Base-by-base conservation (phyloP, 768 basidiomycete genomes). In the Podaxis sp. region DNA sequence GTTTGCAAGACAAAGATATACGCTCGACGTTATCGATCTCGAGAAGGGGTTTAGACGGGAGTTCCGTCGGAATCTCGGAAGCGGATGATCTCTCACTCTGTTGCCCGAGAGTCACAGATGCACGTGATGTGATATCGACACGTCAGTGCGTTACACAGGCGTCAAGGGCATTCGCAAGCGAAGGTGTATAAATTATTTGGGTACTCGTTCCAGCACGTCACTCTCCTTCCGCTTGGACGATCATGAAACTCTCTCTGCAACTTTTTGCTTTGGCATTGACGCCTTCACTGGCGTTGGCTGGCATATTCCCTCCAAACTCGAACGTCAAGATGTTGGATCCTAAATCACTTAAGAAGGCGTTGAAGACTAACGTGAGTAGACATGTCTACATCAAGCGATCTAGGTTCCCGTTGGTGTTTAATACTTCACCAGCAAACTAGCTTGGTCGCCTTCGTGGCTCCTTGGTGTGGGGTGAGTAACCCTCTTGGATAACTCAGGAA, bases 381-480 rank as follows among this genome's bases (percentile, higher is more conserved):
- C 22, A 42, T 53, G 39, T 33, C 24, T 15, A 8, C 19, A 56
- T 59, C 17, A 17, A 49, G 61, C 40, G 24, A n/a, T 22, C 8
- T 7, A 51, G 57, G 0, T 59, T 38, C 49, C 38, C 42, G 22
- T 22, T 24, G 52, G 52, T 22, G 30, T 19, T 5, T 13, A 13
- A 26, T 46, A 26, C 33, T 17, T 6, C 11, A 52, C 9, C 67
- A 93, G 92, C 79, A 84, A 75, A 90, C 92, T 36, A 85, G 81
- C 64, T 74, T 95, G 70, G 88, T 96, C 17, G 95, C 93, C 1
- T 97, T 96, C 71, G 90, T 95, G 12, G 95, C 95, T n/a, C 92
- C 94, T 3, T 96, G 95, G 95, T 95, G 92, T 70, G 92, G 90
- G 66, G 90, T 92, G 73, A 72, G 89, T 77, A 28, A 4, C 19